Conservation (phyloP, 2,329 filamentous ascomycete genomes). For the Mariannaea elegans region DNA sequence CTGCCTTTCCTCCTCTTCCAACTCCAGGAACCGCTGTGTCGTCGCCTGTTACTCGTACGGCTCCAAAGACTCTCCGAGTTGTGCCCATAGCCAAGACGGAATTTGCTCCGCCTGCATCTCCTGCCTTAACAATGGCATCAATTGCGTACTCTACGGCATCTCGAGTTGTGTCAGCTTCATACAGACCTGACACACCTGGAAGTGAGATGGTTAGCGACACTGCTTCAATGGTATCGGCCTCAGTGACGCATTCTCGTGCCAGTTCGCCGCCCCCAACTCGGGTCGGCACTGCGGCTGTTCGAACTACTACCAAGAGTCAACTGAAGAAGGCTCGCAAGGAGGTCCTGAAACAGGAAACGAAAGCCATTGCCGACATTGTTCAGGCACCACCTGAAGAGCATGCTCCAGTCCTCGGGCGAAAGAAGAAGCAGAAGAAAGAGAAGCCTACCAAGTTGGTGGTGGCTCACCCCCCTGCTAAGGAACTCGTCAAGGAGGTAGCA, state of each 20-base stretch:
- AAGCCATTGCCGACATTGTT: slow-evolving; percentile 59
- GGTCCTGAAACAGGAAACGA: slow-evolving; percentile 70
- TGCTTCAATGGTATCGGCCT: slow-evolving; percentile 77
- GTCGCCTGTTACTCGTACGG: slow-evolving; percentile 60
- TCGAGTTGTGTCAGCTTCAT: slow-evolving; percentile 42
- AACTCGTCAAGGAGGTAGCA: slow-evolving; percentile 24
- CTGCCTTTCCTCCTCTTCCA: slow-evolving; percentile 61
- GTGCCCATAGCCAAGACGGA: slow-evolving; percentile 73
- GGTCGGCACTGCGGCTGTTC: slow-evolving; percentile 74
- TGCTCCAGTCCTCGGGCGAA: slow-evolving; percentile 79
- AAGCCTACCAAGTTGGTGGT: slow-evolving; percentile 51
- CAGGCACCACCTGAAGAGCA: slow-evolving; percentile 65
- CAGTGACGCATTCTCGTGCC: slow-evolving; percentile 72
- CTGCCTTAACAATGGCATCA: slow-evolving; percentile 42
- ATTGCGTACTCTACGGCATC: slow-evolving; percentile 41
- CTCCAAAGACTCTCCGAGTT: slow-evolving; percentile 74
- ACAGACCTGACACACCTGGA: slow-evolving; percentile 75
- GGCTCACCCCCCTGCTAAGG: slow-evolving; percentile 16
- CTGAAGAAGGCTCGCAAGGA: slow-evolving; percentile 80
- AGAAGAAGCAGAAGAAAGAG: slow-evolving; percentile 87
- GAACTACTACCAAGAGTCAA: slow-evolving; percentile 79
- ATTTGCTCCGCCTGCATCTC: slow-evolving; percentile 52
- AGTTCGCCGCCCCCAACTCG: slow-evolving; percentile 73
- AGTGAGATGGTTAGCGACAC: slow-evolving; percentile 82
- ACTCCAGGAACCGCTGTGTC: slow-evolving; percentile 56